Evolutionary conservation across 495 filamentous ascomycete genomes (phyloP).

Genomic region (Penicilliopsis zonata): DNA sequence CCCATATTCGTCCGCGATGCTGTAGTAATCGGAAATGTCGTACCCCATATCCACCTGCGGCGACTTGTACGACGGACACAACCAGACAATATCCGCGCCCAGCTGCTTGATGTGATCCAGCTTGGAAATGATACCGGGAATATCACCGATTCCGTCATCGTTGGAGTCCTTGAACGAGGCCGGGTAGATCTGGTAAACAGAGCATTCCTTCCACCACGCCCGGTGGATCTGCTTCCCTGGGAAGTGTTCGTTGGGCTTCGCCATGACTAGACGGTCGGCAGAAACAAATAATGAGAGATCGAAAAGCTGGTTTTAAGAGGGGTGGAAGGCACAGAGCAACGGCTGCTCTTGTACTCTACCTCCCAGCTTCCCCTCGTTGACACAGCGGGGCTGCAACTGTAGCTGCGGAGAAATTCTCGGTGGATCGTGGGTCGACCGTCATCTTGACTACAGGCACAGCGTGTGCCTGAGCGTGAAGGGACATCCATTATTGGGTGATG

Average conservation of each 20-base stretch:
- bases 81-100: constrained; percentile 55
- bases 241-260: constrained; percentile 8
- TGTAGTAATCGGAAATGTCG: constrained; percentile 58
- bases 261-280: constrained; percentile 7
- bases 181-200: constrained; percentile 62
- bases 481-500: background rate
- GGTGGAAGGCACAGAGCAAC: background rate
- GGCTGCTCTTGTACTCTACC: too few relatives aligned
- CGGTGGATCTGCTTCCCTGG: constrained; percentile 21
- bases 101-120: constrained; percentile 52
- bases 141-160: constrained; percentile 55
- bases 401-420: background rate
- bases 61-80: constrained; percentile 55
- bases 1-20: constrained; percentile 47
- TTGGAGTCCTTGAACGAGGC: constrained; percentile 56
- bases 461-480: background rate
- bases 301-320: background rate
- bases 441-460: constrained; percentile 1
- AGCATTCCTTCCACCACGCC: constrained; percentile 43
- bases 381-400: background rate
- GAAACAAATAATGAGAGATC: background rate
- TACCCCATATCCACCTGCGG: constrained; percentile 54
- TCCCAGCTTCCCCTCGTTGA: background rate
- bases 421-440: background rate
- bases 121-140: constrained; percentile 52